phyloP scores from a whole-genome alignment of 1,139 yeast species.

The Sugiyamaella japonica region DNA sequence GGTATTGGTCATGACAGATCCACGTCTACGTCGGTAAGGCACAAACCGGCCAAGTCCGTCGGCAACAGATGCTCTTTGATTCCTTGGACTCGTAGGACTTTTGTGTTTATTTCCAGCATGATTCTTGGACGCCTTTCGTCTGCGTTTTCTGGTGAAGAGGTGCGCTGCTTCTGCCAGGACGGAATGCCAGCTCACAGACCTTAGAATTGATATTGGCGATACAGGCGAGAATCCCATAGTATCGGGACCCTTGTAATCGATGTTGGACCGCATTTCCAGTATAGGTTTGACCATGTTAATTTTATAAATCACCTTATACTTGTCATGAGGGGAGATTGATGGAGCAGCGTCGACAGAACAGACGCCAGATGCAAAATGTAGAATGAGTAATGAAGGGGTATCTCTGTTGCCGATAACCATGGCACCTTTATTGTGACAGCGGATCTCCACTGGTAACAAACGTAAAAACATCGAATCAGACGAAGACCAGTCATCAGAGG shows the following conservation, averaged over 20 bases:
- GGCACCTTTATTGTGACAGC: slow-evolving; percentile 62
- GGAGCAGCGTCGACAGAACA: slow-evolving; percentile 60
- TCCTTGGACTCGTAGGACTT: neutral
- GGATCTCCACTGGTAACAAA: slow-evolving; percentile 58
- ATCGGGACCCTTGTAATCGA: slow-evolving; percentile 48
- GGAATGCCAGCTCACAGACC: slow-evolving; percentile 9
- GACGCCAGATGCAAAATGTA: slow-evolving; percentile 56
- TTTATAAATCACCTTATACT: slow-evolving; percentile 50
- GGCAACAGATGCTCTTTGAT: neutral
- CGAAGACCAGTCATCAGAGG: neutral
- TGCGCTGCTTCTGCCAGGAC: neutral
- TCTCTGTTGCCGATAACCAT: slow-evolving; percentile 74
- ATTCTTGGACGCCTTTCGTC: neutral
- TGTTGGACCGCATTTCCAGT: slow-evolving; percentile 66
- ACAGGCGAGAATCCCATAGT: slow-evolving; percentile 18
- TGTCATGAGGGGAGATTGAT: slow-evolving; percentile 55
- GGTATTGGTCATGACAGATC: neutral
- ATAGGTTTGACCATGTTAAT: slow-evolving; percentile 53
- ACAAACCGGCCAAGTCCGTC: neutral
- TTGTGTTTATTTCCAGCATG: neutral
- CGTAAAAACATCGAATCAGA: slow-evolving; percentile 42
- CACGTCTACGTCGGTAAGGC: neutral
- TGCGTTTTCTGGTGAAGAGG: neutral
- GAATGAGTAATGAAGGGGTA: slow-evolving; percentile 70
- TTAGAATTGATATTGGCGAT: slow-evolving; percentile 9